Evolutionary conservation across 176 grass and related monocot genomes (phyloP), one percentile per base, ranked within the genome.

Genomic region (Ensete glaucum): DNA sequence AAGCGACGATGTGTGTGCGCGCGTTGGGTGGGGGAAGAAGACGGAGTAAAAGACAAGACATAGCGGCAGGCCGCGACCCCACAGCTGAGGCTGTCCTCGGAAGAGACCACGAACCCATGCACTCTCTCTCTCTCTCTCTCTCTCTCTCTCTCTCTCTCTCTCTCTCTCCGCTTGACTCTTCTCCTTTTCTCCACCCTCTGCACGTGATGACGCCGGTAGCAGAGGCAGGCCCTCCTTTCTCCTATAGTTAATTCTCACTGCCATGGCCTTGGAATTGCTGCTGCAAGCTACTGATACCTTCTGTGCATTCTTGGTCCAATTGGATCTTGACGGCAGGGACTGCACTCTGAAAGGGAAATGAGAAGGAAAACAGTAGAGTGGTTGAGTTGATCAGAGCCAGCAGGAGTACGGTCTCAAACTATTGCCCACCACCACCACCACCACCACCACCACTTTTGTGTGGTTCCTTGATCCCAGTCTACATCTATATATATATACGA

Each of bases 221-320:
- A 60, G 57, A 60, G 57, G 8, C 17, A 60, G 57, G 19, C 57
- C 34, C 57, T 19, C 57, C 57, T n/a, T 19, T 15, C 57, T 62
- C 13, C 57, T 62, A 20, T 62, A 62, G 23, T 68, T 68, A 68
- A 68, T 34, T 68, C 21, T 68, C 25, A 13, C 23, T 68, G 65
- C 65, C 24, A 34, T 15, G 65, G 23, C 65, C 23, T 43, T 68
- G 65, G 34, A 68, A 25, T 68, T 68, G 65, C 65, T 34, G 65
- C 65, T 68, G 65, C 65, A 43, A 34, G 65, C 26, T 29, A 14
- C 26, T 19, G 15, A n/a, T 8, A 1, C 25, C 26, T 48, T 13
- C 26, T 8, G 9, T 34, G 8, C 64, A 16, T 17, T 69, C 10
- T 49, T 43, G 1, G 8, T 48, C 27, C 20, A n/a, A 19, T 62